Conservation (phyloP, 2,329 filamentous ascomycete genomes). For the Talaromyces sp. region DNA sequence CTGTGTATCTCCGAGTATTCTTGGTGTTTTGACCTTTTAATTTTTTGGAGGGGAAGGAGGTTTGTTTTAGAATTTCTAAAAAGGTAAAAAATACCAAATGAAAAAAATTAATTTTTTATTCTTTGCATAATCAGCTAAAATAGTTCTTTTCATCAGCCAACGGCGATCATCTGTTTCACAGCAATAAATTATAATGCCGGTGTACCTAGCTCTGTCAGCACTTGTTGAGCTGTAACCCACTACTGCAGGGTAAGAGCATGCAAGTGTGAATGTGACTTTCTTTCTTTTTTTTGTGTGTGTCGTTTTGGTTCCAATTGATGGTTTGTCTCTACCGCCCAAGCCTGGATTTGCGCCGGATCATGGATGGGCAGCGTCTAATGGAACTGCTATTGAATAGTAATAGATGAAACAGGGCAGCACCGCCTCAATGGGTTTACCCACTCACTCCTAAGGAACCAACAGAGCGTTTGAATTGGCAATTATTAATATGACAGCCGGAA, state of each 20-base stretch:
- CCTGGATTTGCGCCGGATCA: too few relatives aligned
- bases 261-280: neutral
- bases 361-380: too few relatives aligned
- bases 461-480: neutral
- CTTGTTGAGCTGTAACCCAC: neutral
- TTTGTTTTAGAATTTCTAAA: too few relatives aligned
- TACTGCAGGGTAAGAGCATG: neutral
- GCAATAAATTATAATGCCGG: neutral
- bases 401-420: neutral
- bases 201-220: neutral
- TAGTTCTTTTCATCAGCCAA: neutral
- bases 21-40: neutral
- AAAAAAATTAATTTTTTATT: neutral
- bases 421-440: neutral
- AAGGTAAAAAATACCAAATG: too few relatives aligned
- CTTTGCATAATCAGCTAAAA: neutral
- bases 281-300: neutral
- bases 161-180: neutral
- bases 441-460: neutral
- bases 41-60: neutral
- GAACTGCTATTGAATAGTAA: neutral
- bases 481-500: neutral
- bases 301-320: too few relatives aligned
- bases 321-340: too few relatives aligned
- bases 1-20: neutral